These are phyloP conservation scores for Penicillium sp. DNA, from an alignment of 2,329 filamentous ascomycete species.

Conservation along the genomic window DNA sequence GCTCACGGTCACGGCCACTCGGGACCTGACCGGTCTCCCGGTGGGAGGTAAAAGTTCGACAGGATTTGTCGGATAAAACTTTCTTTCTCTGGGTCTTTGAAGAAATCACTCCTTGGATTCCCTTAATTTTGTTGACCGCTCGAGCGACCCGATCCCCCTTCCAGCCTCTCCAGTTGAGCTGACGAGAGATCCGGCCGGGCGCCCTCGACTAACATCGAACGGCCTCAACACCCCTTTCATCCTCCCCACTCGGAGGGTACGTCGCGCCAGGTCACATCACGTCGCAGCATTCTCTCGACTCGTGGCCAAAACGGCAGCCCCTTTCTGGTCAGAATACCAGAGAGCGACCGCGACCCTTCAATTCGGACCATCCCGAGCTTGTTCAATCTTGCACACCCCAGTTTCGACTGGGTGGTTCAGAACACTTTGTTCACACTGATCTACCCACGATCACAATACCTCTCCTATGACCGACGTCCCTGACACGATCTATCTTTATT, in stretches of 20 bases:
- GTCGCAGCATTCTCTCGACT: not conserved
- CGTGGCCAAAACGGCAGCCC: not conserved
- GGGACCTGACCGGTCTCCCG: slow-evolving; percentile 34
- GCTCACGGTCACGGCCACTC: slow-evolving; percentile 32
- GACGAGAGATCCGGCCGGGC: slow-evolving; percentile 8
- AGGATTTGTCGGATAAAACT: not conserved
- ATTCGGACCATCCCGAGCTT: not conserved
- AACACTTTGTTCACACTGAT: slow-evolving; percentile 2
- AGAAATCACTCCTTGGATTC: not conserved
- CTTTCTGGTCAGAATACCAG: slow-evolving; percentile 6
- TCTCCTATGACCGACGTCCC: slow-evolving; percentile 3
- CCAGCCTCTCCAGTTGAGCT: slow-evolving; percentile 2
- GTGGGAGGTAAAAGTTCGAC: slow-evolving; percentile 30
- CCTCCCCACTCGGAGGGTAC: slow-evolving; percentile 5
- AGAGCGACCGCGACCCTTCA: not conserved
- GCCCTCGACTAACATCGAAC: slow-evolving; percentile 3
- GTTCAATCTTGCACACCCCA: not conserved
- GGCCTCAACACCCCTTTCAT: not conserved
- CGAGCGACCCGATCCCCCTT: slow-evolving; percentile 9
- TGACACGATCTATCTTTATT: slow-evolving; percentile 2
- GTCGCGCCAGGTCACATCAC: slow-evolving; percentile 8
- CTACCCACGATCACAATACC: not conserved
- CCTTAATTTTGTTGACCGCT: slow-evolving; percentile 9
- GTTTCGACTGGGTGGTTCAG: slow-evolving; percentile 2
- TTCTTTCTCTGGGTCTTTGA: slow-evolving; percentile 3